Evolutionary conservation across 192 early-diverging fungal species (phyloP).

Genomic region (Coemansia sp.): DNA sequence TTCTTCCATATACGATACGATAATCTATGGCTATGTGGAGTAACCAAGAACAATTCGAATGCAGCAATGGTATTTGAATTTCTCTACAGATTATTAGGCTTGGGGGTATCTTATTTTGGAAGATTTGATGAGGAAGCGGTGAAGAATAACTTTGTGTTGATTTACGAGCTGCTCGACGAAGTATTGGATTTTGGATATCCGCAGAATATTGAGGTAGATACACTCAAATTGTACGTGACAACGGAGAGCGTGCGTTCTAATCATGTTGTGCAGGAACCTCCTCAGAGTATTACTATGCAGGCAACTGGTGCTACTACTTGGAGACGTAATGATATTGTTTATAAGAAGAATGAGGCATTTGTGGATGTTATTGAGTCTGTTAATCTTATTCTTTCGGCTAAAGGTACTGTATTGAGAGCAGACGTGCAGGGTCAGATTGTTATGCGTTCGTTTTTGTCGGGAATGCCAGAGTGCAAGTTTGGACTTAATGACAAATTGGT

Average conservation of each 20-base stretch:
- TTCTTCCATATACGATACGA: constrained; percentile 98
- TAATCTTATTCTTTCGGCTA: constrained; percentile 86
- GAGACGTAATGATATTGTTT: constrained; percentile 90
- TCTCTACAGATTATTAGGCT: constrained; percentile 69
- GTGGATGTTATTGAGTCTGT: constrained; percentile 98
- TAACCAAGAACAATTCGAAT: constrained; percentile 76
- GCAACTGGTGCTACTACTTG: constrained; percentile 94
- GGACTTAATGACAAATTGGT: constrained; percentile 95
- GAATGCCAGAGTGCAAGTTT: constrained; percentile 97
- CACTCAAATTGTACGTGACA: constrained; percentile 82
- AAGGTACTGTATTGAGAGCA: constrained; percentile 81
- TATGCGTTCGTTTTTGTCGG: constrained; percentile 94
- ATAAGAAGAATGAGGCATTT: constrained; percentile 98
- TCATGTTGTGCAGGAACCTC: constrained; percentile 48
- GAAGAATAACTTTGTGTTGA: constrained; percentile 84
- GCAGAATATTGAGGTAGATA: constrained; percentile 81
- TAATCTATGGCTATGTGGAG: constrained; percentile 88
- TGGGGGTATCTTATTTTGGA: constrained; percentile 76
- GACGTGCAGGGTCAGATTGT: constrained; percentile 89
- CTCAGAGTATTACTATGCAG: constrained; percentile 88
- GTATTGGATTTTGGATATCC: constrained; percentile 87
- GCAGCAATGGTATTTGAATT: constrained; percentile 82
- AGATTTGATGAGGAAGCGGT: constrained; percentile 81
- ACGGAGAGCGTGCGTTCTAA: constrained; percentile 83
- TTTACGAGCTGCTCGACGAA: constrained; percentile 86